phyloP scores from a whole-genome alignment of 768 basidiomycete species.

The Arthromyces matolae region DNA sequence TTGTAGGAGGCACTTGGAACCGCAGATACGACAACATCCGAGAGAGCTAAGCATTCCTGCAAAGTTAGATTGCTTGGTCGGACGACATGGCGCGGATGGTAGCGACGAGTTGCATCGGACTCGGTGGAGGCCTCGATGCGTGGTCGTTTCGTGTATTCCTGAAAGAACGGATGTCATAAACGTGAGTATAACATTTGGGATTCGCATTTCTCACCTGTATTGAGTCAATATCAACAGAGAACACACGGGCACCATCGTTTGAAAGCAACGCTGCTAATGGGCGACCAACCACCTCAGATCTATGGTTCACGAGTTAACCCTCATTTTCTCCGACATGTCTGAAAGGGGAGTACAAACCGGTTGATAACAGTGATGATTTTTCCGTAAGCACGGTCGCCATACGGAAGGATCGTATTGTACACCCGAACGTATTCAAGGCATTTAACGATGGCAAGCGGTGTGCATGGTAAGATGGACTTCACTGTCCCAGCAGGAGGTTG shows the following conservation, averaged over 20 bases:
- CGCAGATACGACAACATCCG: constrained; percentile 93
- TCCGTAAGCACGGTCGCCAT: constrained; percentile 93
- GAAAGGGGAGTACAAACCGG: constrained; percentile 45
- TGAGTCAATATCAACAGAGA: constrained; percentile 93
- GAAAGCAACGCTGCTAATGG: constrained; percentile 93
- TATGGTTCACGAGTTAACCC: constrained; percentile 28
- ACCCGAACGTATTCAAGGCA: constrained; percentile 87
- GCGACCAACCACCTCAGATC: constrained; percentile 95
- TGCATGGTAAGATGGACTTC: constrained; percentile 97
- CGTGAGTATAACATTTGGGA: not conserved
- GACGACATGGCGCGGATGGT: constrained; percentile 82
- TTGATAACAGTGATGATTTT: constrained; percentile 94
- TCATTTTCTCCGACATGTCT: not conserved
- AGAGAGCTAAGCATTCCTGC: constrained; percentile 75
- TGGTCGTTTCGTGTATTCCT: constrained; percentile 94
- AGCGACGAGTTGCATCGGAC: constrained; percentile 45
- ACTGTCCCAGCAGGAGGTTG: constrained; percentile 79
- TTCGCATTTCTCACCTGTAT: constrained; percentile 58
- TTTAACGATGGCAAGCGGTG: constrained; percentile 95
- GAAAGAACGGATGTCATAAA: not conserved
- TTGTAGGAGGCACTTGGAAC: constrained; percentile 87
- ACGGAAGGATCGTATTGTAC: constrained; percentile 88
- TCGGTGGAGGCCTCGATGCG: constrained; percentile 33
- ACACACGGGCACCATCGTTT: constrained; percentile 94
- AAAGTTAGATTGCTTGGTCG: constrained; percentile 66